Conservation (phyloP, 1,139 yeast species). For the Geotrichum carabidarum region DNA sequence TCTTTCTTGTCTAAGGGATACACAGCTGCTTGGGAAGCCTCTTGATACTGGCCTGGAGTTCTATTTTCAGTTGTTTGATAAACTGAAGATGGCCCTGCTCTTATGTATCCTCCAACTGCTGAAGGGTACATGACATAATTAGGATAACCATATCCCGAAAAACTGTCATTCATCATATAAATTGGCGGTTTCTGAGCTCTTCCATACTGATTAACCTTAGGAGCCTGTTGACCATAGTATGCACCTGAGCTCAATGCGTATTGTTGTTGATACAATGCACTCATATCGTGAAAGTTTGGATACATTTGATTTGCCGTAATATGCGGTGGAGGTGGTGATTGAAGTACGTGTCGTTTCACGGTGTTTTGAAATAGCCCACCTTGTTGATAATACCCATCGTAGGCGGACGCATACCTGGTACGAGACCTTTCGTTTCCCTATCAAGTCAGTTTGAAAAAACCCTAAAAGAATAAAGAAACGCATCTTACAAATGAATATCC, state of each 20-base stretch:
- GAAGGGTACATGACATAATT: slow-evolving; percentile 13
- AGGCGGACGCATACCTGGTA: slow-evolving; percentile 9
- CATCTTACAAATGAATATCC: slow-evolving; percentile 6
- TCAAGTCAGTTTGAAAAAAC: neutral
- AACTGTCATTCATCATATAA: slow-evolving; percentile 9
- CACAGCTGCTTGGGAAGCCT: neutral
- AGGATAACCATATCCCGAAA: slow-evolving; percentile 11
- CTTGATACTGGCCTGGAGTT: neutral
- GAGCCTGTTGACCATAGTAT: slow-evolving; percentile 4
- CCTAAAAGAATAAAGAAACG: neutral
- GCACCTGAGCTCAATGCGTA: slow-evolving; percentile 5
- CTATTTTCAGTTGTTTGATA: slow-evolving; percentile 6
- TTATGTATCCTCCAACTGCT: slow-evolving; percentile 4
- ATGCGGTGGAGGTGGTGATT: slow-evolving; percentile 9
- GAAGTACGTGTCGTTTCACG: slow-evolving; percentile 13
- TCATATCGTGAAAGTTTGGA: slow-evolving; percentile 18
- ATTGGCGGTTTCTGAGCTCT: slow-evolving; percentile 6
- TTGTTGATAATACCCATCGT: slow-evolving; percentile 11
- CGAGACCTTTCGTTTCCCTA: slow-evolving; percentile 12
- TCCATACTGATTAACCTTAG: neutral
- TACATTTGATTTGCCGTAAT: slow-evolving; percentile 10
- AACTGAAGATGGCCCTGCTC: neutral
- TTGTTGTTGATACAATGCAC: slow-evolving; percentile 13
- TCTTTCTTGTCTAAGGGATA: neutral
- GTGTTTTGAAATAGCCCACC: slow-evolving; percentile 7